Evolutionary conservation across 441 rosid species (phyloP), one percentile per base, ranked within the genome.

Genomic region (Euphorbia celastroides): DNA sequence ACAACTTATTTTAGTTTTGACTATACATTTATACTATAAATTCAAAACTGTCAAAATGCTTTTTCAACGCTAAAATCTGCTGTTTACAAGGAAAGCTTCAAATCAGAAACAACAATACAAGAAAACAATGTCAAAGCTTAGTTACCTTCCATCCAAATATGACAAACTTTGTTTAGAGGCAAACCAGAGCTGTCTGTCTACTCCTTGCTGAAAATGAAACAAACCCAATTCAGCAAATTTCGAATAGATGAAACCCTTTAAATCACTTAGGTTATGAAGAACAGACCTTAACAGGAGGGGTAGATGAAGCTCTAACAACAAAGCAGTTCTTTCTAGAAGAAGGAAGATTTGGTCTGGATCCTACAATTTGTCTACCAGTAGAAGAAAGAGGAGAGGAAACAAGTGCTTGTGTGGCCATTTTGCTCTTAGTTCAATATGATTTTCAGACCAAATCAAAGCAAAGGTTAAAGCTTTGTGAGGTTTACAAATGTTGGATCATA

Each of bases 131-230:
- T n/a, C n/a, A n/a, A n/a, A n/a, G n/a, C 38, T 34, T 34, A 34
- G 9, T 71, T 84, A 90, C 97, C 96, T 93, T 69, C 98, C 98
- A 66, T 90, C 97, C 85, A 93, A 85, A 89, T 93, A 90, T 30
- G 94, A 25, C 38, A 93, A 89, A 76, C 90, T 86, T 65, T 93
- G 97, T 36, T 85, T 85, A 5, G 97, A 93, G 32, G 98, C 98
- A 78, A 93, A 93, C 97, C 97, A 93, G 65, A 90, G 57, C 5
- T 75, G 96, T 58, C 97, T 86, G 78, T 90, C 77, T 51, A 88
- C 86, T 77, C 95, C 97, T 86, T 80, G 92, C 98, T 93, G 86
- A 32, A 22, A 31, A 38, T 5, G 20, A 56, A 59, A 63, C 31
- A 23, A 14, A 26, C n/a, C 31, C 26, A 52, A 25, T 20, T 20